phyloP scores from a whole-genome alignment of 495 filamentous ascomycete genomes.

The Bacidia rubella region DNA sequence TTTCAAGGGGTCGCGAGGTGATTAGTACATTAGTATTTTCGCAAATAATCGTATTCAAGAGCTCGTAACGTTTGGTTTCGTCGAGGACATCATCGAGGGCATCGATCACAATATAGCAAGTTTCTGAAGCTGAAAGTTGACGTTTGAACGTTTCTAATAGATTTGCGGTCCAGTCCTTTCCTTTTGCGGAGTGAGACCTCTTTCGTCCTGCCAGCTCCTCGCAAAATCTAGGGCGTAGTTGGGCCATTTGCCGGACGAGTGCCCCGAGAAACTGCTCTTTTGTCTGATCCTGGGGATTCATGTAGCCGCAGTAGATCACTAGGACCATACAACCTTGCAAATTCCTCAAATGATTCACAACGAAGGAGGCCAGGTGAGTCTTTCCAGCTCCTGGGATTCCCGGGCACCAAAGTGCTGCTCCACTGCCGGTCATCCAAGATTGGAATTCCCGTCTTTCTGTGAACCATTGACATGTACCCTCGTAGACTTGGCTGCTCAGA shows the following conservation, averaged over 20 bases:
- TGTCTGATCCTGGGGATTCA: conserved; percentile 10
- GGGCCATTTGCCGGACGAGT: conserved; percentile 14
- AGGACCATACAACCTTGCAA: conserved; percentile 7
- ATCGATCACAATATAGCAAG: conserved; percentile 12
- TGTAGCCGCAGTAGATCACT: conserved; percentile 16
- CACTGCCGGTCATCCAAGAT: conserved; percentile 9
- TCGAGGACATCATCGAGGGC: conserved; percentile 15
- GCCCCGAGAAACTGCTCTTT: conserved; percentile 11
- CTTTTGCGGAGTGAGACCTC: conserved; percentile 1
- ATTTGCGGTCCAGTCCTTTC: conserved; percentile 5
- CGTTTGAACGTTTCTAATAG: conserved; percentile 6
- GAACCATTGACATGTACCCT: conserved; percentile 31
- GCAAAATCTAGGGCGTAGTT: conserved; percentile 3
- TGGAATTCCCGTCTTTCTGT: conserved; percentile 13
- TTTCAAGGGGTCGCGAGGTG: conserved; percentile 12
- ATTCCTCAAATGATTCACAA: conserved; percentile 8
- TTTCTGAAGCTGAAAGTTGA: conserved; percentile 5
- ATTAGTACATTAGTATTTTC: conserved; percentile 9
- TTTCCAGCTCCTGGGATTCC: conserved; percentile 17
- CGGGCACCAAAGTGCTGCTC: conserved; percentile 9
- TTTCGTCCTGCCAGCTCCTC: conserved; percentile 9
- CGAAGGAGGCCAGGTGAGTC: conserved; percentile 14
- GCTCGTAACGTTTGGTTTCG: conserved; percentile 3
- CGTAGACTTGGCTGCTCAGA: conserved; percentile 13
- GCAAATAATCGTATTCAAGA: conserved; percentile 1